Evolutionary conservation across 768 basidiomycete genomes (phyloP).

Genomic region (Goffeauzyma gilvescens): DNA sequence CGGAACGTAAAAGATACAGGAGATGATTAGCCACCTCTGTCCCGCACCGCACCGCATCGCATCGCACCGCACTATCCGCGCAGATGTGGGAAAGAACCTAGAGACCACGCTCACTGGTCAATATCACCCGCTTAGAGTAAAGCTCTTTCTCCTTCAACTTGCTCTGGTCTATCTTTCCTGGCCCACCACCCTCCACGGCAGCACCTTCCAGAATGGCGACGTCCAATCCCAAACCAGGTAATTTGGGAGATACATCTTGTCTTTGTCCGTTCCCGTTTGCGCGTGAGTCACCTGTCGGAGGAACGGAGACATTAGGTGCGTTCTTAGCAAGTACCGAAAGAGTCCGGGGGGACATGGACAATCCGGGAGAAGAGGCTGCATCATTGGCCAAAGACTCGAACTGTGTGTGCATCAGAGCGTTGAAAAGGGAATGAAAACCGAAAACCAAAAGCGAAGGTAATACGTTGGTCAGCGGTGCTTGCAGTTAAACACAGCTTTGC

Average conservation of each 20-base stretch:
- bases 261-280: too few relatives aligned
- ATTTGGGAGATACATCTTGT: too few relatives aligned
- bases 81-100: too few relatives aligned
- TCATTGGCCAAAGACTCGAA: neutral
- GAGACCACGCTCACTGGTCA: constrained; percentile 77
- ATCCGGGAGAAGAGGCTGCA: neutral
- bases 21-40: neutral
- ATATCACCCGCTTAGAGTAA: constrained; percentile 63
- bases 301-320: constrained; percentile 5
- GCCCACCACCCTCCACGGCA: neutral
- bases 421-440: neutral
- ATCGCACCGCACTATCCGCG: neutral
- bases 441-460: neutral
- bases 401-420: neutral
- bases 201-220: neutral
- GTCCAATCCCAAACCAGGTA: too few relatives aligned
- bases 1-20: constrained; percentile 1
- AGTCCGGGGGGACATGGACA: constrained; percentile 1
- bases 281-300: constrained; percentile 7
- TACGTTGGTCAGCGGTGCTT: neutral
- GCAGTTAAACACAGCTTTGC: neutral
- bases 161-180: neutral
- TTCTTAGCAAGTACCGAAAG: neutral
- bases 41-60: too few relatives aligned
- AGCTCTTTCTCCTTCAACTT: constrained; percentile 41